Base-by-base conservation (phyloP, 2,329 filamentous ascomycete species). In the Pyricularia sp. region DNA sequence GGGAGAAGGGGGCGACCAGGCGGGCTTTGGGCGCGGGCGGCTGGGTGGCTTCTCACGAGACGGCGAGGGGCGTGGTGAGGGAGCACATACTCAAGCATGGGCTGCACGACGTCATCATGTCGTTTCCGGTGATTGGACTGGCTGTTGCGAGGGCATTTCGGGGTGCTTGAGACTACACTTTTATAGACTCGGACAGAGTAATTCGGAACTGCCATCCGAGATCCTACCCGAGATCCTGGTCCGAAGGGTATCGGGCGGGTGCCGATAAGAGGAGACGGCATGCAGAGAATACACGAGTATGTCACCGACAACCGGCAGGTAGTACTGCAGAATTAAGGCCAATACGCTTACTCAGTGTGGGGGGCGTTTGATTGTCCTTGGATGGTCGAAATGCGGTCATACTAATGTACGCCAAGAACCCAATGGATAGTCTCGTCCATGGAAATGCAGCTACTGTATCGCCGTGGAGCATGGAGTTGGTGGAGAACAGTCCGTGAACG, bases 91-190 rank as follows among this genome's bases (percentile, higher is more conserved):
- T 83, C 5, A 82, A 82, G 70, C 79, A 80, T 68, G 83, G 83
- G 0, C 70, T 84, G 19, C 83, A 86, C 65, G 84, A 86, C 72
- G 75, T 78, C 40, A 78, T 84, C 62, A 85, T 86, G 83, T 79
- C 79, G 4, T 82, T 84, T 70, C 81, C 82, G 0, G 74, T 82
- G 4, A 77, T 84, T 0, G 81, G 78, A 55, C 69, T 82, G 65
- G 82, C 83, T 2, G 75, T 85, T 9, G 75, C 79, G 69, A 74
- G 77, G 8, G 78, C 78, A 0, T 82, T 85, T n/a, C 53, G 53
- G 53, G 53, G 53, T 8, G 53, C 13, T 10, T 57, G 13, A 28
- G 28, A 40, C 33, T 40, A 8, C 33, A 16, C 26, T 40, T 40
- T 16, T 16, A 40, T 40, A 40, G 3, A 40, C 33, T 40, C 16